These are phyloP conservation scores for Beauveria medogensis DNA, from an alignment of 2,329 filamentous ascomycete species.

Conservation along the genomic window DNA sequence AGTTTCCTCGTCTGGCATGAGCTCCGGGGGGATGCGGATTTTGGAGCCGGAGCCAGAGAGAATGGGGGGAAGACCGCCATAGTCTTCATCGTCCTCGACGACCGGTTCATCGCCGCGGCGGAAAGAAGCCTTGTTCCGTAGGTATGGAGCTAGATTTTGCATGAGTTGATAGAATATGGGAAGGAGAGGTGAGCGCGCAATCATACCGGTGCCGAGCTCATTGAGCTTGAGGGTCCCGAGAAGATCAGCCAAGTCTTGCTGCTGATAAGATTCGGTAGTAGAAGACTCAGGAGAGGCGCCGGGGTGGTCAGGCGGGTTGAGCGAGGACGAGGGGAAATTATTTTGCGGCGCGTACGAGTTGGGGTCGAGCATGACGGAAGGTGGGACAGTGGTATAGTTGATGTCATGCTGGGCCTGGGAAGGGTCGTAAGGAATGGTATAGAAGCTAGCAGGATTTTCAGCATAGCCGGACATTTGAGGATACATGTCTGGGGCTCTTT, in stretches of 20 bases:
- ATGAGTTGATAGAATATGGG: constrained; percentile 6
- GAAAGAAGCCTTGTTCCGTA: constrained; percentile 54
- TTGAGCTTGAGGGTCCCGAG: constrained; percentile 83
- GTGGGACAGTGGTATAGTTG: constrained; percentile 45
- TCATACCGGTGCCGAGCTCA: constrained; percentile 73
- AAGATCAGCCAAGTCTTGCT: constrained; percentile 68
- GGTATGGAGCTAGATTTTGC: constrained; percentile 61
- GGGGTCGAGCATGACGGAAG: constrained; percentile 42
- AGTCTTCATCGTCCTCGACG: constrained; percentile 65
- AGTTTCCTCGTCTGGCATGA: constrained; percentile 85
- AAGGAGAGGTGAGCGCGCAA: neutral
- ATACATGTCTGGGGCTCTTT: constrained; percentile 37
- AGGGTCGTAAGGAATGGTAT: constrained; percentile 39
- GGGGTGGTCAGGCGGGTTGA: constrained; percentile 21
- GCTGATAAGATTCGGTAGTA: constrained; percentile 55
- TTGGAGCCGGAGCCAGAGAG: constrained; percentile 63
- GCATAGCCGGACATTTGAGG: constrained; percentile 41
- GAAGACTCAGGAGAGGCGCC: constrained; percentile 41
- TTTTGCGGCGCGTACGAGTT: constrained; percentile 37
- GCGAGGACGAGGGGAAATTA: constrained; percentile 46
- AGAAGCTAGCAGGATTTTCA: constrained; percentile 37
- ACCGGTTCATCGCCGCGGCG: constrained; percentile 52
- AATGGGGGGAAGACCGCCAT: constrained; percentile 63
- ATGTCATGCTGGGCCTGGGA: constrained; percentile 37
- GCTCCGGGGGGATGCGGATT: constrained; percentile 79